Base-by-base conservation (phyloP, 2,329 filamentous ascomycete genomes). In the Neodidymelliopsis sp. region DNA sequence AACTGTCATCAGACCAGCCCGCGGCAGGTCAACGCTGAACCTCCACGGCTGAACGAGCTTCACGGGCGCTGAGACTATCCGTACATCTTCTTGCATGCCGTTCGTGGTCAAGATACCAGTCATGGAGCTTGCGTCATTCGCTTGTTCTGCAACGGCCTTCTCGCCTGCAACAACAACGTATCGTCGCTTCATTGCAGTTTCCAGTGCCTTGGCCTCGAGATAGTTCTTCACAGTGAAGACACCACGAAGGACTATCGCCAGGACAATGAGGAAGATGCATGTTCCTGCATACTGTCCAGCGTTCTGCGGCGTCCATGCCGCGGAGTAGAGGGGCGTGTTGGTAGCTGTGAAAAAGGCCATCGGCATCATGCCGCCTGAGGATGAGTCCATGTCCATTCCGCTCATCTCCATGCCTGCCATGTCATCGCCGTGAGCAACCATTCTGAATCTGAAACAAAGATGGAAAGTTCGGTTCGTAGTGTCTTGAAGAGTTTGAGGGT, bases 261-360 rank as follows among this genome's bases (percentile, higher is more conserved):
- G 85, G 33, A 88, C 62, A 69, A 96, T 86, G 50, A 97, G 82
- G 75, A 97, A 97, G 71, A 97, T 89, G 78, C 93, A 96, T 20
- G 91, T 96, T 46, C 85, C 93, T 2, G 90, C 91, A 74, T 97
- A 97, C 51, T 81, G 77, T 61, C 87, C 90, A 5, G 81, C 77
- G 25, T 77, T 86, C 20, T 69, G 74, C 4, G 93, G 93, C 2
- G 88, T 88, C 91, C 92, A 97, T 41, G 78, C 71, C 16, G 75
- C 70, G 12, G 89, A 86, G 76, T 81, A 90, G 34, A 91, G 79
- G 3, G 86, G 79, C 1, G 86, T 89, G 45, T 69, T 73, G 35
- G 83, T 83, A 47, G 77, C 75, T 56, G 80, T 84, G 60, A 86
- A 86, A 80, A 94, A 94, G 53, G 76, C 73, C 81, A 83, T 84